Evolutionary conservation across 177 flowering plant species (phyloP), one percentile per base, ranked within the genome.

Genomic region (Vitis hybrid): DNA sequence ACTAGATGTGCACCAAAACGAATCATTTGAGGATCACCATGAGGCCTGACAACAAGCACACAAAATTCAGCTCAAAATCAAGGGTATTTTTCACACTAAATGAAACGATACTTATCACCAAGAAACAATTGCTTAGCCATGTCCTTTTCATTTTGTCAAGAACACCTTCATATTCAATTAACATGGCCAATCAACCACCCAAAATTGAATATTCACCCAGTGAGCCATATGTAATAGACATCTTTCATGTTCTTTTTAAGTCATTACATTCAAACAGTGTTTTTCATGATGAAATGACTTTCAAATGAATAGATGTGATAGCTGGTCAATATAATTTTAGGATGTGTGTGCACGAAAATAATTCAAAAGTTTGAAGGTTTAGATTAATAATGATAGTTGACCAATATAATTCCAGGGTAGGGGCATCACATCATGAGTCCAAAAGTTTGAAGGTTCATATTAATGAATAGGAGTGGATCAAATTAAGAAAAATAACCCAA

Each of bases 1-100:
- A 96, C 99, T 65, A 93, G 65, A 77, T 96, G 99, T 57, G 99
- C 98, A 66, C 97, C 95, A 87, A 96, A 93, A 46, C 97, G 91
- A 52, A 93, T 88, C 93, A 96, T 88, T 67, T 93, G 98, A 61
- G 99, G 91, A 81, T 96, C 98, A 68, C 97, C 97, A 82, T 88
- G 89, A 52, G 91, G 95, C 87, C 99, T 96, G 85, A 54, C 32
- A 75, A 30, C 50, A 66, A 74, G 27, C 64, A 61, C 27, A 56
- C 52, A 14, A 59, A 50, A 52, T 48, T 57, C 48, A 62, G 12
- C 54, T 51, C n/a, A 11, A 66, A 6, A 6, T 40, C 46, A 40
- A 13, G 19, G 14, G 56, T 24, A 62, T 48, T 21, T 30, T 52
- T 19, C 64, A 14, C 40, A 12, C 27, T 35, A 64, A 50, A 55